A percentile compares a stretch with the other conserved stretches of the same genome.
Conservation (phyloP, 2,329 filamentous ascomycete species). For the Ceratocystis smalleyi region DNA sequence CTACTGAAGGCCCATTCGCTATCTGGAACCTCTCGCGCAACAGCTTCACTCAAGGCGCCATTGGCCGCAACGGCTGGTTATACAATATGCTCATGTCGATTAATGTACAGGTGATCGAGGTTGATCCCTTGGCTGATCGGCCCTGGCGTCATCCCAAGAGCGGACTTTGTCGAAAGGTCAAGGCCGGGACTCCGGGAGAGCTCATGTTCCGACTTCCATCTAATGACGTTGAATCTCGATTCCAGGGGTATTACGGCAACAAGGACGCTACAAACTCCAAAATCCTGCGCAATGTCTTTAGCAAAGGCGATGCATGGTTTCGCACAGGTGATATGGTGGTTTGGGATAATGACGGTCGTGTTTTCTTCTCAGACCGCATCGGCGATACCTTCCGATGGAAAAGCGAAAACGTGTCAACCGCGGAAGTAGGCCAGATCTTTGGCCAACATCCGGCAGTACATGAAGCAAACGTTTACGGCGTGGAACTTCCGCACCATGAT, state of each 20-base stretch:
- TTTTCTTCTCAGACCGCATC: slow-evolving; percentile 69
- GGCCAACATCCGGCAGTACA: slow-evolving; percentile 49
- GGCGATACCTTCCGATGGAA: slow-evolving; percentile 71
- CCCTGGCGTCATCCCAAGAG: slow-evolving; percentile 53
- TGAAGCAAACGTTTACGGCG: slow-evolving; percentile 79
- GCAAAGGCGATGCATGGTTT: slow-evolving; percentile 66
- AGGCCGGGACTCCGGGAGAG: slow-evolving; percentile 54
- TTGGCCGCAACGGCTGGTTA: slow-evolving; percentile 56
- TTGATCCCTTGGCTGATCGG: slow-evolving; percentile 55
- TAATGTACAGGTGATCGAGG: slow-evolving; percentile 43
- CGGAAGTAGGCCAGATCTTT: slow-evolving; percentile 63
- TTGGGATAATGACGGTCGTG: slow-evolving; percentile 53
- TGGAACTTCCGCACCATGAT: slow-evolving; percentile 64
- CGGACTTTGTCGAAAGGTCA: slow-evolving; percentile 48
- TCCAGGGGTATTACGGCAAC: slow-evolving; percentile 74
- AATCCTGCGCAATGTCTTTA: slow-evolving; percentile 56
- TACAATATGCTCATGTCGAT: slow-evolving; percentile 38
- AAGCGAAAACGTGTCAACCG: slow-evolving; percentile 68
- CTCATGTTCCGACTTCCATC: slow-evolving; percentile 56
- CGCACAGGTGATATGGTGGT: slow-evolving; percentile 68
- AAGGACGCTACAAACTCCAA: slow-evolving; percentile 54
- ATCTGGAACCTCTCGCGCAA: slow-evolving; percentile 62
- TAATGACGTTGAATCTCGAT: slow-evolving; percentile 44
- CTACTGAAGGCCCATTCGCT: slow-evolving; percentile 55
- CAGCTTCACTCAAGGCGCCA: slow-evolving; percentile 56